Base-by-base conservation (phyloP, 768 basidiomycete genomes). In the Collybiopsis confluens region DNA sequence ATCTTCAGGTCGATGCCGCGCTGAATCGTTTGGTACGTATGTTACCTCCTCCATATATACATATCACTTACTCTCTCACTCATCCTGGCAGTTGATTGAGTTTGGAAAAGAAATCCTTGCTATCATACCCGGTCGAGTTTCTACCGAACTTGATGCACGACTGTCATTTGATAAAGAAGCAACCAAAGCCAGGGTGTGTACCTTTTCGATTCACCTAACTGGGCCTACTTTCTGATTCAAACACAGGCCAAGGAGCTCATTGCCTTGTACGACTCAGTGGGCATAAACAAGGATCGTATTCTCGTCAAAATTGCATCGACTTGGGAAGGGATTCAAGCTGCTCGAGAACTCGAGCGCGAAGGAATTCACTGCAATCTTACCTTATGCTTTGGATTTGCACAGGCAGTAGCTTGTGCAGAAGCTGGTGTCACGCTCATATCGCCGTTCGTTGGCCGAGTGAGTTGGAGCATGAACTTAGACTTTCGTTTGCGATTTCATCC, bases 241-340 rank as follows among this genome's bases (percentile, higher is more conserved):
- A 33, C 6, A 13, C 55, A 85, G 83, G 88, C 89, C 36, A 88
- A 82, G 70, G 82, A 90, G 65, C 83, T 98, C 66, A 98, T 99
- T 62, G 85, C 85, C 35, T 86, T 98, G 56, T 99, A 99, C 79
- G 82, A 94, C 33, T 90, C 90, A n/a, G 68, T 94, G 59, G 97
- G 97, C 59, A 85, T 99, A 76, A 76, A 83, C 68, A 92, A 90
- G 75, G 94, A 98, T 40, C 92, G 97, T 58, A 78, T 99, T 58
- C 79, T 99, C 62, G 98, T 99, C 85, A 99, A 99, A 80, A 98
- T 99, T 67, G 97, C 96, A 27, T 96, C 97, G 37, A 95, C 95
- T 45, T 99, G 92, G 91, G 97, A 98, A 74, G 97, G 97, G 73
- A 99, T 99, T 76, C 96, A 99, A 72, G 97, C 97, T 56, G 97